Conservation (phyloP, 2,329 filamentous ascomycete species). For the Scedosporium boydii region DNA sequence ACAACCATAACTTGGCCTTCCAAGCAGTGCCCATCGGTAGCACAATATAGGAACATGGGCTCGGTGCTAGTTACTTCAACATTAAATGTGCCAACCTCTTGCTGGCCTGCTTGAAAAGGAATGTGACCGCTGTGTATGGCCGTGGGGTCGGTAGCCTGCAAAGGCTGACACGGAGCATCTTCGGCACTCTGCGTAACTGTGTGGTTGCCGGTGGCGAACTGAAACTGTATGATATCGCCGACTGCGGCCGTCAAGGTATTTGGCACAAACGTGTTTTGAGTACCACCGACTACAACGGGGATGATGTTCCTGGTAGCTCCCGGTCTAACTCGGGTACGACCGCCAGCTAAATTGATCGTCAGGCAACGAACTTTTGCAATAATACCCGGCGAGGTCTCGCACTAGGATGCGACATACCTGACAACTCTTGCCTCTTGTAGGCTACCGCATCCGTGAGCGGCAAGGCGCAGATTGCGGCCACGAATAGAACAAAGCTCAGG, state of each 20-base stretch:
- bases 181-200: conserved; percentile 30
- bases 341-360: too few species aligned
- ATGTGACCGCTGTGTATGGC: conserved; percentile 32
- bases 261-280: conserved; percentile 26
- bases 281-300: conserved; percentile 26
- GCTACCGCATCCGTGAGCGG: too few species aligned
- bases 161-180: conserved; percentile 25
- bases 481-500: too few species aligned
- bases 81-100: conserved; percentile 33
- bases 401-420: too few species aligned
- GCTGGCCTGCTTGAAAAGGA: conserved; percentile 24
- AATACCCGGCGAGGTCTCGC: too few species aligned
- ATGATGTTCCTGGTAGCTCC: too few species aligned
- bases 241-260: conserved; percentile 22
- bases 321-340: too few species aligned
- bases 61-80: conserved; percentile 32
- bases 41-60: conserved; percentile 42
- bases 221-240: conserved; percentile 30
- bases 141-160: conserved; percentile 20
- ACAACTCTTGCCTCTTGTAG: too few species aligned
- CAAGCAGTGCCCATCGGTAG: conserved; percentile 37
- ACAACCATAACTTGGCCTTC: conserved; percentile 40
- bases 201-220: conserved; percentile 32
- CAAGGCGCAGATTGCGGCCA: too few species aligned
- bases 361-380: too few species aligned